These are phyloP conservation scores for Pyrenophora teres DNA, from an alignment of 2,329 filamentous ascomycete species.

Conservation along the genomic window DNA sequence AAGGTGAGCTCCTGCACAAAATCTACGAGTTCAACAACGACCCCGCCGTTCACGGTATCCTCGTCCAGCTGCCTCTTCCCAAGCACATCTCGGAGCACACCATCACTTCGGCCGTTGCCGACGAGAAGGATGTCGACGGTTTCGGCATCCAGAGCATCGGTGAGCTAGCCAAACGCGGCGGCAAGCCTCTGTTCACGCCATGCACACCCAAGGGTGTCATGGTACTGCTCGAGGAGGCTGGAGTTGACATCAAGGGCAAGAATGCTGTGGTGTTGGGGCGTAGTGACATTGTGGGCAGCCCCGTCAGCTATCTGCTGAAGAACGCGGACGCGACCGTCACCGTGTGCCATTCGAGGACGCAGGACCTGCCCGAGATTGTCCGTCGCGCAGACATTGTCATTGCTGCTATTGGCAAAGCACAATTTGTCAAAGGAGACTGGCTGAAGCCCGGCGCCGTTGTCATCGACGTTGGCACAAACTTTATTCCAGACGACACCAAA, in stretches of 20 bases:
- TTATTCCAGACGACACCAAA: constrained; percentile 83
- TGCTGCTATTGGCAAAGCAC: constrained; percentile 84
- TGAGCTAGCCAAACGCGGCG: constrained; percentile 93
- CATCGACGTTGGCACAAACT: constrained; percentile 98
- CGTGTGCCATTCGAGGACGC: constrained; percentile 89
- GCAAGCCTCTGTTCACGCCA: constrained; percentile 84
- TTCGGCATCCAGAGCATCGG: constrained; percentile 95
- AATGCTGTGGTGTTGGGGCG: constrained; percentile 91
- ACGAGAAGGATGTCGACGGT: constrained; percentile 97
- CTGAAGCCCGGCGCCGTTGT: constrained; percentile 93
- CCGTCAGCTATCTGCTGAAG: constrained; percentile 92
- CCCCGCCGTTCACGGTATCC: constrained; percentile 81
- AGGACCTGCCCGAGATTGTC: constrained; percentile 72
- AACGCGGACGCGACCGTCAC: constrained; percentile 97
- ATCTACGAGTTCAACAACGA: constrained; percentile 87
- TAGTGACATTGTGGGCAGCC: constrained; percentile 96
- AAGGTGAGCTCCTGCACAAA: constrained; percentile 82
- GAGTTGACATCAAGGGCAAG: constrained; percentile 84
- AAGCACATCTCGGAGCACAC: constrained; percentile 87
- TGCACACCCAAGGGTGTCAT: constrained; percentile 98
- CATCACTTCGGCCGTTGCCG: constrained; percentile 85
- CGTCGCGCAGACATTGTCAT: constrained; percentile 88
- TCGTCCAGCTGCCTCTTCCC: constrained; percentile 91
- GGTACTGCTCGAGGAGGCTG: constrained; percentile 82
- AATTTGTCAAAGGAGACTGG: constrained; percentile 94